These are phyloP conservation scores for Verbascum thapsus DNA, from an alignment of 257 asterid genomes.

Conservation along the genomic window DNA sequence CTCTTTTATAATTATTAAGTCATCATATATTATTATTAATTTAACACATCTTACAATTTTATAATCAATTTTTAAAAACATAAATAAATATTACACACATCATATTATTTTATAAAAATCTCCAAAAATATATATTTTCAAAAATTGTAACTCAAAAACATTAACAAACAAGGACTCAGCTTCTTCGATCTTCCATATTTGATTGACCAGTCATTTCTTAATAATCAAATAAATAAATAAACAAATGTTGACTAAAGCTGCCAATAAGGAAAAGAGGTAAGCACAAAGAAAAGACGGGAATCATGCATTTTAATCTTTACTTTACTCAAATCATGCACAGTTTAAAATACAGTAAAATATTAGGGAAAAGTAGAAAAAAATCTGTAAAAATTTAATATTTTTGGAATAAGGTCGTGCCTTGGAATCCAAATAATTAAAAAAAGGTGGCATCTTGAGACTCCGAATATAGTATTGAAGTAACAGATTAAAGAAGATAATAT, in stretches of 20 bases:
- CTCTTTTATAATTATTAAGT: no score
- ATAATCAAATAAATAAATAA: background rate
- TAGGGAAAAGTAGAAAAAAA: conserved; percentile 24
- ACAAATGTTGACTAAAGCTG: background rate
- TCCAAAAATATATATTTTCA: no score
- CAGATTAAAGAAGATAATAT: conserved; percentile 6
- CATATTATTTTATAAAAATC: no score
- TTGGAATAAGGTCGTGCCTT: conserved; percentile 30
- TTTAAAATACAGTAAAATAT: conserved; percentile 25
- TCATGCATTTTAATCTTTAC: conserved; percentile 32
- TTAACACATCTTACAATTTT: no score
- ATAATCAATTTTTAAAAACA: no score
- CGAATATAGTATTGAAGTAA: conserved; percentile 7
- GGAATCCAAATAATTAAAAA: conserved; percentile 45
- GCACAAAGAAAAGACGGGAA: conserved; percentile 30
- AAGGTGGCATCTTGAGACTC: background rate
- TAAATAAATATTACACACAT: no score
- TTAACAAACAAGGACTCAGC: no score
- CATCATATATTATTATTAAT: no score
- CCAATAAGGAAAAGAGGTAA: conserved; percentile 19
- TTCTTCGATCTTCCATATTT: background rate
- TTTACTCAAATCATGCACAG: conserved; percentile 29
- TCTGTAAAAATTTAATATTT: conserved; percentile 2
- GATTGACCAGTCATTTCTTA: no score
- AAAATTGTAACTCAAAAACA: no score